Evolutionary conservation across 2,329 filamentous ascomycete genomes (phyloP).

Genomic region (Sclerotinia sclerotiorum): DNA sequence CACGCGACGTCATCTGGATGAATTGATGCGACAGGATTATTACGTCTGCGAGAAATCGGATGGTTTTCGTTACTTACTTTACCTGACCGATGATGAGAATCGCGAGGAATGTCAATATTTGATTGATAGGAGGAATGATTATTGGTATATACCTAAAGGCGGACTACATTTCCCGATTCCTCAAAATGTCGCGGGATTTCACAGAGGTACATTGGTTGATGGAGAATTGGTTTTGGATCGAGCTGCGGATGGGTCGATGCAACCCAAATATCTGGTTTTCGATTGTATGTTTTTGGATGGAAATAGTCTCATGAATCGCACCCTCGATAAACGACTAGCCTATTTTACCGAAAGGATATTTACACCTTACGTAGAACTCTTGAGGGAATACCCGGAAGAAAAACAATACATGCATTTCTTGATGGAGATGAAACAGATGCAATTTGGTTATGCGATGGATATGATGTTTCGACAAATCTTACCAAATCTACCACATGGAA

Average conservation of each 20-base stretch:
- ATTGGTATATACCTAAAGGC: constrained; percentile 73
- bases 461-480: constrained; percentile 90
- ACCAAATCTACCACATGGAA: constrained; percentile 82
- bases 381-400: constrained; percentile 68
- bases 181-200: constrained; percentile 64
- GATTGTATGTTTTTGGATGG: constrained; percentile 85
- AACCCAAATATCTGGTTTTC: constrained; percentile 87
- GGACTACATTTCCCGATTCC: constrained; percentile 78
- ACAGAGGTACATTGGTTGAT: constrained; percentile 80
- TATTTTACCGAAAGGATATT: constrained; percentile 80
- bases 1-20: constrained; percentile 74
- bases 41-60: constrained; percentile 99
- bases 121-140: constrained; percentile 97
- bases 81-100: constrained; percentile 68
- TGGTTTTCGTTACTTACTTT: constrained; percentile 92
- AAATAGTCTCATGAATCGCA: constrained; percentile 71
- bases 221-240: constrained; percentile 89
- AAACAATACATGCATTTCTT: constrained; percentile 71
- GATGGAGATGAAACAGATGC: constrained; percentile 84
- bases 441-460: constrained; percentile 83
- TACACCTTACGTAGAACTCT: constrained; percentile 64
- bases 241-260: constrained; percentile 62
- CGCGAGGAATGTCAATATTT: constrained; percentile 76
- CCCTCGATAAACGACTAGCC: constrained; percentile 83
- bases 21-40: constrained; percentile 82